Evolutionary conservation across 1,139 yeast genomes (phyloP), one percentile per base, ranked within the genome.

Genomic region (Scheffersomyces insectosa): DNA sequence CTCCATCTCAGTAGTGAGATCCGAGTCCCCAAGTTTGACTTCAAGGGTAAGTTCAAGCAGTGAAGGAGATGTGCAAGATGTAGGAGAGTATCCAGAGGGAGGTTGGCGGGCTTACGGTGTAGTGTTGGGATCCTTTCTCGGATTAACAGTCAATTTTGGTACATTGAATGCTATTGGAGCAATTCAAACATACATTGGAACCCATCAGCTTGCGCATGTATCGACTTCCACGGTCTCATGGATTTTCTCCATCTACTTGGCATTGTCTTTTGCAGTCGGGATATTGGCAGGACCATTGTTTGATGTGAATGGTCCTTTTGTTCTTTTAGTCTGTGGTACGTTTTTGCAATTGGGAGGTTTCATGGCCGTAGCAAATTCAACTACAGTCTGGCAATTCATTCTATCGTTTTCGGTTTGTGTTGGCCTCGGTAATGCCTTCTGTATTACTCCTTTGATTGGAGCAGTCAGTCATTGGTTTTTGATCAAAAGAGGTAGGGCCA

Each of bases 381-480:
- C 42, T 9, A 45, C 54, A 3, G 57, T 70, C 6, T 64, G 63
- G 55, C 75, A 70, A 42, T 70, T 69, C 39, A 60, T 70, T 16
- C 51, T 70, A 13, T 58, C 73, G 8, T 62, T 69, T 40, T 60
- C 69, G 4, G 46, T 69, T 9, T 60, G 71, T 44, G 62, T 66
- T 9, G 75, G 70, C 0, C 31, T 65, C 10, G 75, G 75, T 0
- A 60, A 62, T 34, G 68, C 73, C 4, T 45, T 70, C 27, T 63
- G 67, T 25, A 65, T 70, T 42, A 61, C 70, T 9, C 75, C 75
- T 2, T 48, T 69, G 37, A 55, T 70, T 8, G 70, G 75, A 1
- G 73, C 66, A 1, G 52, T 70, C 9, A 65, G 70, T 43, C 75
- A 70, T 46, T 70, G 75, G 75, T 68, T 69, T 42, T 54, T 59